phyloP scores from a whole-genome alignment of 768 basidiomycete species.

The Mrakia frigida region DNA sequence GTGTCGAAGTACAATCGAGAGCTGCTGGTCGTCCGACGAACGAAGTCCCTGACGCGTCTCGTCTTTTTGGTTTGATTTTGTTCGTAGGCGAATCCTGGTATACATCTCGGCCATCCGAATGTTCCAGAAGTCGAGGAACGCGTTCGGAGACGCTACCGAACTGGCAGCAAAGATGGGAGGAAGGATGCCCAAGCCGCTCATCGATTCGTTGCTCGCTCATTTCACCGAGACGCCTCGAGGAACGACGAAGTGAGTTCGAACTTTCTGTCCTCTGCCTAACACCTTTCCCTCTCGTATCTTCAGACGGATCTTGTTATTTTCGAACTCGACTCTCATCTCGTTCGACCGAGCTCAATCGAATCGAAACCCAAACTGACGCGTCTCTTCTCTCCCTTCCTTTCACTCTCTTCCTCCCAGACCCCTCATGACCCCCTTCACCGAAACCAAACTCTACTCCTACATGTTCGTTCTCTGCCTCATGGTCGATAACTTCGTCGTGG shows the following conservation, averaged over 20 bases:
- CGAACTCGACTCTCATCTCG: too few species aligned
- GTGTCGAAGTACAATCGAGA: not conserved
- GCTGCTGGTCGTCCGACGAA: not conserved
- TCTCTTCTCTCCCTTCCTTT: not conserved
- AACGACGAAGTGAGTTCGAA: conserved; percentile 57
- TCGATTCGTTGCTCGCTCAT: conserved; percentile 68
- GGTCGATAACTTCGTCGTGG: conserved; percentile 69
- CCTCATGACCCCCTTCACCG: conserved; percentile 60
- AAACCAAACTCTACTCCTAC: conserved; percentile 67
- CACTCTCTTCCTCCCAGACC: conserved; percentile 40
- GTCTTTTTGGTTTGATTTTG: conserved; percentile 45
- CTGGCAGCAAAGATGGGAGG: conserved; percentile 42
- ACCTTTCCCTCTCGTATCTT: not conserved
- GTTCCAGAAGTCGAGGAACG: conserved; percentile 51
- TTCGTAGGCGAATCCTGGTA: conserved; percentile 56
- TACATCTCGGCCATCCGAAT: conserved; percentile 79
- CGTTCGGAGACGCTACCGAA: conserved; percentile 2
- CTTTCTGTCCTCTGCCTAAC: not conserved
- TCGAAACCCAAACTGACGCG: not conserved
- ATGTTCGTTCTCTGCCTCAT: conserved; percentile 75
- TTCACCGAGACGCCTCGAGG: conserved; percentile 74
- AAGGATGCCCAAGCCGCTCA: conserved; percentile 54
- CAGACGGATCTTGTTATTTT: not conserved
- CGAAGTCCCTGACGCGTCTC: conserved; percentile 14
- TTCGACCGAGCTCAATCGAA: not conserved